Conservation (phyloP, 352 stramenopile species). For the Phytophthora palmivora region DNA sequence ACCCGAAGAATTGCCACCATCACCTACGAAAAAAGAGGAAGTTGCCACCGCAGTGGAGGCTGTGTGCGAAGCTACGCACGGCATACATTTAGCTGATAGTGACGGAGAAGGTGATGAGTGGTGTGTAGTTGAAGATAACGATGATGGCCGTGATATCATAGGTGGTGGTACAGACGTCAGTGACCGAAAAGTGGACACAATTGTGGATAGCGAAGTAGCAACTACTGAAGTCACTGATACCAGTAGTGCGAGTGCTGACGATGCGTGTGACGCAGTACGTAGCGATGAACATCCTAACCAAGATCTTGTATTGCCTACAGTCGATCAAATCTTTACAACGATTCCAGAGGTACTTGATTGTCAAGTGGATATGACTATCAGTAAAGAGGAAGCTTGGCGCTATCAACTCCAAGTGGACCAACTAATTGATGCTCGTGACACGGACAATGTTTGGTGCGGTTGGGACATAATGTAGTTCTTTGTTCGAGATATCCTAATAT, state of each 20-base stretch:
- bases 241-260: background rate
- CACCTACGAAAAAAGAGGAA: background rate
- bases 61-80: constrained; percentile 4
- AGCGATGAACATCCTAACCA: background rate
- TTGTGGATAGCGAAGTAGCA: constrained; percentile 5
- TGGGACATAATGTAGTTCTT: background rate
- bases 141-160: background rate
- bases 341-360: constrained; percentile 11
- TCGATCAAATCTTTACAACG: constrained; percentile 13
- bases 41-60: constrained; percentile 14
- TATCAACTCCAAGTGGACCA: constrained; percentile 58
- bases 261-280: background rate
- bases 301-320: background rate
- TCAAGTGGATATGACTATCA: constrained; percentile 13
- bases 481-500: background rate
- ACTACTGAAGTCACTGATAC: constrained; percentile 8
- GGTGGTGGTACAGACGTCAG: background rate
- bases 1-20: constrained; percentile 6
- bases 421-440: constrained; percentile 75
- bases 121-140: constrained; percentile 31
- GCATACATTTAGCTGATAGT: constrained; percentile 18
- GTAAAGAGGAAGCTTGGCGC: constrained; percentile 56
- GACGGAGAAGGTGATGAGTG: constrained; percentile 35
- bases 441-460: constrained; percentile 66
- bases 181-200: background rate